Conservation (phyloP, 164 flowering plant genomes). For the Tetrastigma voinierianum region DNA sequence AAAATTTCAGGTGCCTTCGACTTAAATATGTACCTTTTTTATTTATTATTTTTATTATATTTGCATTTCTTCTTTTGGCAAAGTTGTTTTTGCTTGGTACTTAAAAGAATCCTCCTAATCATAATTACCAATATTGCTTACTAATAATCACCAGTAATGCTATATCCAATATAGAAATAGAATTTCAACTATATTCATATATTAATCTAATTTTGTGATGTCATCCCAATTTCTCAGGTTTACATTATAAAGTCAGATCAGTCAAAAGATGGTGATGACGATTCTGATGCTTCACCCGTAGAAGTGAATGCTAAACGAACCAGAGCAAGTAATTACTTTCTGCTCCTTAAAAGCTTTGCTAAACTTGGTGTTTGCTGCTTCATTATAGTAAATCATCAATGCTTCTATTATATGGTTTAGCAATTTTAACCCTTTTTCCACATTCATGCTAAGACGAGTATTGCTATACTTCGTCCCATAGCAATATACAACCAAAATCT, state of each 20-base stretch:
- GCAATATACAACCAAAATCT: too few relatives aligned
- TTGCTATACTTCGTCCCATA: too few relatives aligned
- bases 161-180: neutral
- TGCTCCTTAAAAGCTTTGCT: neutral
- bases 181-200: neutral
- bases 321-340: conserved; percentile 11
- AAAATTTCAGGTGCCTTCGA: conserved; percentile 53
- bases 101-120: too few relatives aligned
- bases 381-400: neutral
- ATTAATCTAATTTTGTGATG: neutral
- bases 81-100: too few relatives aligned
- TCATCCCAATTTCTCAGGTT: conserved; percentile 22
- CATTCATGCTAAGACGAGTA: too few relatives aligned
- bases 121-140: too few relatives aligned
- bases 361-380: neutral
- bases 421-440: neutral
- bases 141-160: too few relatives aligned
- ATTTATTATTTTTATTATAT: too few relatives aligned
- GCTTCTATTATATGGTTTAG: neutral
- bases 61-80: too few relatives aligned
- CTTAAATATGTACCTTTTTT: neutral
- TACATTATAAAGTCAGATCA: conserved; percentile 35
- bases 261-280: conserved; percentile 1
- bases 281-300: conserved; percentile 7
- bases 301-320: conserved; percentile 12